phyloP scores from a whole-genome alignment of 2,329 filamentous ascomycete species.

The Talaromyces sp. region DNA sequence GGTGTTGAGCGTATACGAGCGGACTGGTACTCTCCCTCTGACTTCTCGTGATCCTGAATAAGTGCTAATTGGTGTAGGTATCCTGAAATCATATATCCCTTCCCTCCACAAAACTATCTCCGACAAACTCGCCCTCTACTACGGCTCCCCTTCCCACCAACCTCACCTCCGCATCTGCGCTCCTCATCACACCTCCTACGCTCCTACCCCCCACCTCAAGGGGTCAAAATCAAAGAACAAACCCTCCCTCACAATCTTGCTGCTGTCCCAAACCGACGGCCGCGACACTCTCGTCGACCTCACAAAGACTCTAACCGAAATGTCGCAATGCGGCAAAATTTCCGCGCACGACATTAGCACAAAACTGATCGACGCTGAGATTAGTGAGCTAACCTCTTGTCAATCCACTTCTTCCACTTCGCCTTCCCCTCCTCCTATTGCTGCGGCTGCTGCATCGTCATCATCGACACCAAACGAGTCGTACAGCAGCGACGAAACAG shows the following conservation, averaged over 20 bases:
- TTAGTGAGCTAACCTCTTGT: slow-evolving; percentile 57
- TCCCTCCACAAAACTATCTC: slow-evolving; percentile 75
- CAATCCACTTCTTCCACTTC: slow-evolving; percentile 23
- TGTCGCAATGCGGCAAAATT: slow-evolving; percentile 88
- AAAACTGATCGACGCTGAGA: slow-evolving; percentile 84
- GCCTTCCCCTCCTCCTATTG: slow-evolving; percentile 11
- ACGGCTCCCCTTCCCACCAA: slow-evolving; percentile 63
- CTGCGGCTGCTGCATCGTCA: not conserved
- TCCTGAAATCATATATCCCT: slow-evolving; percentile 85
- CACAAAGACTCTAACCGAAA: slow-evolving; percentile 88
- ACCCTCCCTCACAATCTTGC: slow-evolving; percentile 59
- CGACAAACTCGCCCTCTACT: slow-evolving; percentile 80
- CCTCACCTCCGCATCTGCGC: slow-evolving; percentile 70
- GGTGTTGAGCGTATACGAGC: slow-evolving; percentile 85
- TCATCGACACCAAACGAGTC: not conserved
- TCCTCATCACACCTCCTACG: slow-evolving; percentile 60
- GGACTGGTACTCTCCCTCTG: slow-evolving; percentile 59
- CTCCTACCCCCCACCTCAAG: slow-evolving; percentile 18
- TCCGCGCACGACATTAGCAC: slow-evolving; percentile 74
- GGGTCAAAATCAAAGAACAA: slow-evolving; percentile 24
- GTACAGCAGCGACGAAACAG: not conserved
- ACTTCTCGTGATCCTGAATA: too few relatives aligned
- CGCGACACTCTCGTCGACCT: slow-evolving; percentile 92
- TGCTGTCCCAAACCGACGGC: slow-evolving; percentile 84
- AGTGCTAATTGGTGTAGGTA: slow-evolving; percentile 53